Percentiles rank a stretch among this genome's conserved stretches.
Conservation (phyloP, 1,139 yeast species). For the Arxiozyma heterogenica region DNA sequence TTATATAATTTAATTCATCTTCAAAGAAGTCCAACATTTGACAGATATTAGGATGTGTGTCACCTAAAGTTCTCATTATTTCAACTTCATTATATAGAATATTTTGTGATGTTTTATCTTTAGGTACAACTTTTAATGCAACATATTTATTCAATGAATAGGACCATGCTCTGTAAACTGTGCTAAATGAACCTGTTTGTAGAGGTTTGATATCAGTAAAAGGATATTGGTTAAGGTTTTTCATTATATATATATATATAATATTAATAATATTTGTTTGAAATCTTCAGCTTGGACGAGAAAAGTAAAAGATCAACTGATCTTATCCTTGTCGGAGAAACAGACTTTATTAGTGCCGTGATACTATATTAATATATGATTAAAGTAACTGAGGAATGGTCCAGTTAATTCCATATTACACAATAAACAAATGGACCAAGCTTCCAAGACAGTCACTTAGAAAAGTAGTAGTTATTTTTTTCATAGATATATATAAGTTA, state of each 20-base stretch:
- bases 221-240: background rate
- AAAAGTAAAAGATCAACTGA: background rate
- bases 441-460: too few species aligned
- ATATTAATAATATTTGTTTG: too few species aligned
- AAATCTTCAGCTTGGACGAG: background rate
- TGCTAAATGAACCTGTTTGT: conserved; percentile 14
- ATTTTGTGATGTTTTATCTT: conserved; percentile 11
- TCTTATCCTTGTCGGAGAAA: too few species aligned
- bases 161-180: conserved; percentile 13
- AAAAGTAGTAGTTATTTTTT: too few species aligned
- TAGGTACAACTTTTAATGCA: conserved; percentile 26
- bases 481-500: too few species aligned
- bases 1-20: conserved; percentile 38
- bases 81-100: conserved; percentile 20
- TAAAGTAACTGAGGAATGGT: too few species aligned
- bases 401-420: too few species aligned
- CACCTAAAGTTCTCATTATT: conserved; percentile 18
- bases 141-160: conserved; percentile 14
- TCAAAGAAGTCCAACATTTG: conserved; percentile 64
- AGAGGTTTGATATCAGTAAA: conserved; percentile 10
- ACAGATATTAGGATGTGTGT: conserved; percentile 39
- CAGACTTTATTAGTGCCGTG: too few species aligned
- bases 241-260: background rate
- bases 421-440: too few species aligned
- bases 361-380: too few species aligned